Base-by-base conservation (phyloP, 192 early-diverging fungal species). In the Coemansia asiatica region DNA sequence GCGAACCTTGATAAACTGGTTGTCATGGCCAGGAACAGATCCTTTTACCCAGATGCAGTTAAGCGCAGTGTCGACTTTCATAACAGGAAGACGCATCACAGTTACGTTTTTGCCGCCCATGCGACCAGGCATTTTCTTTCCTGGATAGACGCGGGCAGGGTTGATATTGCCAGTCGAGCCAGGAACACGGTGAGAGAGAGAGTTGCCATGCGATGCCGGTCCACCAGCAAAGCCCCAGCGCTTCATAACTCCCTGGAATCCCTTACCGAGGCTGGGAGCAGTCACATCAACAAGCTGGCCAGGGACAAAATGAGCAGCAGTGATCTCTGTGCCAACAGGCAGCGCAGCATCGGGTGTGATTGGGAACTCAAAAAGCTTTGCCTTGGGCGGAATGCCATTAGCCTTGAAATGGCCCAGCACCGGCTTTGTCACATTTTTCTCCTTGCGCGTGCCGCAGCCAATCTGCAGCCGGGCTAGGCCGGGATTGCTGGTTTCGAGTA, bases 201-300 rank as follows among this genome's bases (percentile, higher is more conserved):
- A 98, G 29, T 85, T 87, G 85, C 96, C 96, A 82, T 98, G 96
- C 25, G 93, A 90, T n/a, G 96, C 96, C 21, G 87, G 90, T 19
- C 91, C 86, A 71, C 96, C 96, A 44, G 83, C 86, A 72, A 97
- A 97, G 29, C 89, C 89, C 87, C 90, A 94, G 76, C 95, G 87
- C 88, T 98, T 98, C 95, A 98, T 98, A 6, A 88, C 93, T 67
- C 96, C 96, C 65, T 91, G 90, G 82, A 97, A 97, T 18, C 95
- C 95, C 75, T 98, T 98, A 62, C 93, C 94, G 44, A 90, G 86
- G 22, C 90, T 92, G 59, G 89, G 89, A 10, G 90, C 94, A 28
- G 92, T 88, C 54, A 90, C 87, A 69, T 98, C 96, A 10, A 98
- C 92, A 83, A 85, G 94, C 79, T 97, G 96, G 13, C 96, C 96